A percentile compares a stretch with the other conserved stretches of the same genome.
phyloP scores from a whole-genome alignment of 106 monocot species.

The Dendrobium chrysotoxum region DNA sequence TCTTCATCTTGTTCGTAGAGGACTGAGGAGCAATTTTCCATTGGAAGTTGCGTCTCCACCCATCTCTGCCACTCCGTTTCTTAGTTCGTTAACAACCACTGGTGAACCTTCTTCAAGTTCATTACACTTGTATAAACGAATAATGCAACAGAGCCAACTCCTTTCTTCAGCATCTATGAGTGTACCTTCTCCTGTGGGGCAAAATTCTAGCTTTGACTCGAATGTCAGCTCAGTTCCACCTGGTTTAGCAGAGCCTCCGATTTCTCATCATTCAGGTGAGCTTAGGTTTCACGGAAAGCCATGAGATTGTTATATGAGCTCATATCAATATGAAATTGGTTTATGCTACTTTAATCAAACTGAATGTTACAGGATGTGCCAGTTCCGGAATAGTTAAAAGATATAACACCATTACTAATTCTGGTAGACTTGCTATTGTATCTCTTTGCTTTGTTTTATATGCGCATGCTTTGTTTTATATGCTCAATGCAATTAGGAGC shows the following conservation, averaged over 20 bases:
- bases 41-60: not conserved
- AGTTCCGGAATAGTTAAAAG: not conserved
- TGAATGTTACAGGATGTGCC: not conserved
- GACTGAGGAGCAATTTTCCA: conserved; percentile 17
- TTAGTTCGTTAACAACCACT: conserved; percentile 12
- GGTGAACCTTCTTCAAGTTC: conserved; percentile 20
- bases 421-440: not conserved
- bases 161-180: conserved; percentile 15
- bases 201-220: conserved; percentile 24
- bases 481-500: not conserved
- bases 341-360: not conserved
- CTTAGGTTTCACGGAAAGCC: not conserved
- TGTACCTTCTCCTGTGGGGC: conserved; percentile 25
- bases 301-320: not conserved
- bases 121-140: conserved; percentile 16
- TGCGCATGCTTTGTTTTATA: not conserved
- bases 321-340: not conserved
- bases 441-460: not conserved
- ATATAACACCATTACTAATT: not conserved
- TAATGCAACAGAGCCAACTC: conserved; percentile 11
- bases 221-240: conserved; percentile 41
- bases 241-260: conserved; percentile 43
- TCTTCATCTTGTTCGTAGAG: conserved; percentile 14
- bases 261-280: conserved; percentile 55
- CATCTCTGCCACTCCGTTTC: conserved; percentile 14